These are phyloP conservation scores for Oryza glumipatula DNA, from an alignment of 176 grass and related monocot genomes.

Conservation along the genomic window DNA sequence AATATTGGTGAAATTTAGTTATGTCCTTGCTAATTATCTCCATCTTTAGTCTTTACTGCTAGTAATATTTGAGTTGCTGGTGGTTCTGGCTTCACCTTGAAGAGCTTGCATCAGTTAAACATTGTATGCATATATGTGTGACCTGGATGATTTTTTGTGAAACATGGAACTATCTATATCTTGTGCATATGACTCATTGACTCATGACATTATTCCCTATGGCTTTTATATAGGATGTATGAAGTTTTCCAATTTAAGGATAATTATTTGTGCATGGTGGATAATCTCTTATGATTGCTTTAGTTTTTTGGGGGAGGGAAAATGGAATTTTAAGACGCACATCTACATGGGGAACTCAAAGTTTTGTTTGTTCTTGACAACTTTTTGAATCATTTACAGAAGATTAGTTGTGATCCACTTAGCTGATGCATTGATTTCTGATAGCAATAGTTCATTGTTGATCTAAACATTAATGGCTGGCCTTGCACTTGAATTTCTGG, in stretches of 20 bases:
- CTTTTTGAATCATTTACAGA: not conserved
- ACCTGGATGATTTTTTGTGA: no score
- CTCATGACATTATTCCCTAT: no score
- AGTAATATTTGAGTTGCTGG: not conserved
- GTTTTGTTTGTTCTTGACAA: not conserved
- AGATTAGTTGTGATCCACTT: not conserved
- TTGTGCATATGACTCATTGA: no score
- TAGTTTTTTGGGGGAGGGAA: not conserved
- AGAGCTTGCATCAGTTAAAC: no score
- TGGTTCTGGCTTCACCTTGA: no score
- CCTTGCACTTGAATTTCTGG: not conserved
- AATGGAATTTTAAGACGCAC: not conserved
- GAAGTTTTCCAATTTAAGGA: no score
- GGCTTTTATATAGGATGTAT: no score
- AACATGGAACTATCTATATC: no score
- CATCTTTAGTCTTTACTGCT: no score
- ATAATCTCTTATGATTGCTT: not conserved
- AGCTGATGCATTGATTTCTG: not conserved
- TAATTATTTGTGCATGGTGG: no score
- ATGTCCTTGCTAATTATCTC: not conserved
- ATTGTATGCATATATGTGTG: no score
- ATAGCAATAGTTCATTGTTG: not conserved
- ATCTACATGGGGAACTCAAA: not conserved
- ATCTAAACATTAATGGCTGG: not conserved
- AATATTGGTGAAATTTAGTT: not conserved